Conservation (phyloP, 164 flowering plant genomes). For the Akebia trifoliata region DNA sequence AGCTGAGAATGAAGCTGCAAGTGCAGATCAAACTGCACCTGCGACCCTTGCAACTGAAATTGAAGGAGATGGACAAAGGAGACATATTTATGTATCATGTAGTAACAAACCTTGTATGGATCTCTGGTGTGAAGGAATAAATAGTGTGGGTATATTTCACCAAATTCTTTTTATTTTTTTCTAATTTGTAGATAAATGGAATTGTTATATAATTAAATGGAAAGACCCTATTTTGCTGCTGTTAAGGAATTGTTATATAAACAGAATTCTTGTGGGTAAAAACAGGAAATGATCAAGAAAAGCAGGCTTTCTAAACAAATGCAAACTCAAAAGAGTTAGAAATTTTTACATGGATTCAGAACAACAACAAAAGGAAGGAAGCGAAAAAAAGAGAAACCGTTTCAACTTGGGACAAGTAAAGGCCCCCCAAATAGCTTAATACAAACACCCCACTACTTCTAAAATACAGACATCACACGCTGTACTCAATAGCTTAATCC, state of each 20-base stretch:
- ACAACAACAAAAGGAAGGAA: too few species aligned
- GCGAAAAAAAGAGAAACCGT: too few species aligned
- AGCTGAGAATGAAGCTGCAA: conserved; percentile 5
- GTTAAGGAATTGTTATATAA: too few species aligned
- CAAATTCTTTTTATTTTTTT: too few species aligned
- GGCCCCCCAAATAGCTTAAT: not conserved
- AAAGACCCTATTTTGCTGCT: too few species aligned
- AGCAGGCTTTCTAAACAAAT: too few species aligned
- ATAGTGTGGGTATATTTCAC: not conserved
- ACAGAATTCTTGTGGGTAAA: too few species aligned
- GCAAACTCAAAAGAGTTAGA: too few species aligned
- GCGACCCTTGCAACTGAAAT: not conserved
- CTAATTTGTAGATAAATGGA: too few species aligned
- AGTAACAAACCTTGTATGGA: not conserved
- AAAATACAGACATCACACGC: not conserved
- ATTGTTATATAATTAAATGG: too few species aligned
- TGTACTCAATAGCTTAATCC: not conserved
- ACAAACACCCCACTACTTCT: not conserved
- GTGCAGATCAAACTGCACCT: conserved; percentile 6
- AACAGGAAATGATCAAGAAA: too few species aligned
- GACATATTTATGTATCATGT: not conserved
- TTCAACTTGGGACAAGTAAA: not conserved
- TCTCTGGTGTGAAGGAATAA: not conserved
- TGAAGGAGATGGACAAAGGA: not conserved
- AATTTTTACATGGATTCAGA: too few species aligned